Conservation (phyloP, 1,139 yeast genomes). For the Hemisphaericaspora xylofermentans region DNA sequence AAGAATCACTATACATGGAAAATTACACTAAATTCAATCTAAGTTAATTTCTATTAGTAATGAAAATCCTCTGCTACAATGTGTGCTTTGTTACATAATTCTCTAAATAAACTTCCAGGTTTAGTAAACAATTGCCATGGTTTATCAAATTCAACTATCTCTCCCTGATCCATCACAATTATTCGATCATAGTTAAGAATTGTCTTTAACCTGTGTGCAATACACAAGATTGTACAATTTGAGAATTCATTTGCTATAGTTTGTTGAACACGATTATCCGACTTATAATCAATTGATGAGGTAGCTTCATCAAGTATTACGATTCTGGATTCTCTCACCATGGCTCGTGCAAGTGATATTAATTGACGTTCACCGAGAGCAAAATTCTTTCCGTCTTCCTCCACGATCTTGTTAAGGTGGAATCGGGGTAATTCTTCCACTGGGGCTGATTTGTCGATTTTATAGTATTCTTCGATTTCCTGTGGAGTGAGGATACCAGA, state of each 20-base stretch:
- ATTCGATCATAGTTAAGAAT: conserved; percentile 65
- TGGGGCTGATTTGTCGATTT: conserved; percentile 5
- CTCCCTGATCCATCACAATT: conserved; percentile 64
- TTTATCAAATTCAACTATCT: conserved; percentile 55
- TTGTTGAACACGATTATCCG: conserved; percentile 68
- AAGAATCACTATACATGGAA: too few relatives aligned
- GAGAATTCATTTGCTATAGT: conserved; percentile 62
- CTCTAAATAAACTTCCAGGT: conserved; percentile 20
- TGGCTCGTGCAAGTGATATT: conserved; percentile 72
- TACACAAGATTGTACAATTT: conserved; percentile 69
- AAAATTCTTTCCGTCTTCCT: conserved; percentile 72
- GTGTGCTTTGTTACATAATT: conserved; percentile 30
- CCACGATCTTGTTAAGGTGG: conserved; percentile 64
- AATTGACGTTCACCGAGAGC: conserved; percentile 79
- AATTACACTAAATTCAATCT: too few relatives aligned
- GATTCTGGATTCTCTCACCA: conserved; percentile 66
- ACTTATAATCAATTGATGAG: conserved; percentile 76
- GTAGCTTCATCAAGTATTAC: conserved; percentile 81
- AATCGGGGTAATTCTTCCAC: conserved; percentile 48
- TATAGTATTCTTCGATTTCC: conserved; percentile 11
- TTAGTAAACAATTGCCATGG: conserved; percentile 43
- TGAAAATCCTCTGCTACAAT: conserved; percentile 17
- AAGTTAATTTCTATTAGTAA: too few relatives aligned
- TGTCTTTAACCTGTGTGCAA: conserved; percentile 76
- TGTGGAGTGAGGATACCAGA: conserved; percentile 52